Conservation (phyloP, 2,329 filamentous ascomycete genomes). For the Cladorrhinum sp. region DNA sequence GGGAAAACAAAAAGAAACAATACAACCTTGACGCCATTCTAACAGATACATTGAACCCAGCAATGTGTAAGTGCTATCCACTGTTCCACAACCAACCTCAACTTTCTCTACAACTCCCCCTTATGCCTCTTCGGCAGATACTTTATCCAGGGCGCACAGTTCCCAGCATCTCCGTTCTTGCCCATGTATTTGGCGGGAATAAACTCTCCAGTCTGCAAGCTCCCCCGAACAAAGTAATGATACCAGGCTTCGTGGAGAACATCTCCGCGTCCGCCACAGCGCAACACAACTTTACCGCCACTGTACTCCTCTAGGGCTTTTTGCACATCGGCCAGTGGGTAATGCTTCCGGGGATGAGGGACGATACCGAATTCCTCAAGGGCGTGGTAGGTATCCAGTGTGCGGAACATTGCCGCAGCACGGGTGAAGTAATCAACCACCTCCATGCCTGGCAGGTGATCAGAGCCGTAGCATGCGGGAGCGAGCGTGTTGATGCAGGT, state of each 20-base stretch:
- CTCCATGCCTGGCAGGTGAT: constrained; percentile 40
- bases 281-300: constrained; percentile 44
- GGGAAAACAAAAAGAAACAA: not conserved
- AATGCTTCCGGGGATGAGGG: constrained; percentile 36
- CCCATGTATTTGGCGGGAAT: constrained; percentile 40
- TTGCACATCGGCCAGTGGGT: constrained; percentile 43
- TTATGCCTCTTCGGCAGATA: constrained; percentile 39
- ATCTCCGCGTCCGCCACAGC: constrained; percentile 38
- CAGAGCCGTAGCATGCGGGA: constrained; percentile 55
- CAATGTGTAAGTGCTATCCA: not conserved
- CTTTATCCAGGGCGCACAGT: constrained; percentile 39
- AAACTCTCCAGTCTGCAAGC: constrained; percentile 48
- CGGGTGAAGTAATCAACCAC: constrained; percentile 46
- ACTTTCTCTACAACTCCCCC: constrained; percentile 7
- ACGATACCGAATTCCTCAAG: constrained; percentile 38
- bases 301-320: constrained; percentile 42
- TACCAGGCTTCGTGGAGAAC: constrained; percentile 54
- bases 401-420: constrained; percentile 41
- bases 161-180: constrained; percentile 38
- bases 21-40: not conserved
- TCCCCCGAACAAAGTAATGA: constrained; percentile 51
- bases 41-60: not conserved
- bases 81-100: not conserved
- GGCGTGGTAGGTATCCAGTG: constrained; percentile 42
- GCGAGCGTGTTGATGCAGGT: constrained; percentile 70